A percentile compares a stretch with the other conserved stretches of the same genome.
Evolutionary conservation across 2,329 filamentous ascomycete species (phyloP).

Genomic region (Chrysosporium queenslandicum): DNA sequence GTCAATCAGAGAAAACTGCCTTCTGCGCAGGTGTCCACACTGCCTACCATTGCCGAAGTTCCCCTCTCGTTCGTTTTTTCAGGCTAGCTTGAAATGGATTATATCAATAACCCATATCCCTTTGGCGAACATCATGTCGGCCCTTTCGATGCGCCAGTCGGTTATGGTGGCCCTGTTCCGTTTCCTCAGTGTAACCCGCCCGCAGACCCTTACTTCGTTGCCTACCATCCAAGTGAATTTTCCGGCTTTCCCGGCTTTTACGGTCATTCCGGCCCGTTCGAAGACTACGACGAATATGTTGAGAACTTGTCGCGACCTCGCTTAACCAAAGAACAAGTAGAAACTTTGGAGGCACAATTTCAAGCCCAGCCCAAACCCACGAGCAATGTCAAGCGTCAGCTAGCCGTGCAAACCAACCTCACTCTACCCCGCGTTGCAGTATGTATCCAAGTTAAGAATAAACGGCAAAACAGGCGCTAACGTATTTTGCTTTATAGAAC

Average conservation of each 20-base stretch:
- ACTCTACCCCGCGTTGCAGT: slow-evolving; percentile 42
- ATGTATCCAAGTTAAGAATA: slow-evolving; percentile 18
- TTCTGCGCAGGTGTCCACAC: not conserved
- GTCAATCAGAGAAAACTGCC: not conserved
- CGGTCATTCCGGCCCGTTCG: slow-evolving; percentile 15
- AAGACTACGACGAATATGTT: slow-evolving; percentile 39
- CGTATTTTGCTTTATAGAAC: slow-evolving; percentile 30
- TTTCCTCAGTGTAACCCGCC: slow-evolving; percentile 10
- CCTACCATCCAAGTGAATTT: slow-evolving; percentile 10
- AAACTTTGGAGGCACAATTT: slow-evolving; percentile 42
- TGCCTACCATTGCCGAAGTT: not conserved
- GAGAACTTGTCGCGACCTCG: slow-evolving; percentile 42
- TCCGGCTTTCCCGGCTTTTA: slow-evolving; percentile 10
- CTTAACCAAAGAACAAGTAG: slow-evolving; percentile 44
- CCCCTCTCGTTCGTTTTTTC: not conserved
- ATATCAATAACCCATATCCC: slow-evolving; percentile 31
- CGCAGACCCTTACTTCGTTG: slow-evolving; percentile 10
- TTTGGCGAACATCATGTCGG: slow-evolving; percentile 28
- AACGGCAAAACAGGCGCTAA: slow-evolving; percentile 1
- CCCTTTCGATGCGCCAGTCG: slow-evolving; percentile 31
- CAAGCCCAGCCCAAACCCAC: slow-evolving; percentile 43
- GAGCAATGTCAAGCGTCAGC: slow-evolving; percentile 41
- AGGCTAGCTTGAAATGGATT: slow-evolving; percentile 26
- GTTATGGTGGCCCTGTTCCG: slow-evolving; percentile 20
- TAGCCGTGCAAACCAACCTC: slow-evolving; percentile 41